Percentiles rank a stretch among this genome's conserved stretches.
These are phyloP conservation scores for Xylaria polymorpha DNA, from an alignment of 2,329 filamentous ascomycete species.

Conservation along the genomic window DNA sequence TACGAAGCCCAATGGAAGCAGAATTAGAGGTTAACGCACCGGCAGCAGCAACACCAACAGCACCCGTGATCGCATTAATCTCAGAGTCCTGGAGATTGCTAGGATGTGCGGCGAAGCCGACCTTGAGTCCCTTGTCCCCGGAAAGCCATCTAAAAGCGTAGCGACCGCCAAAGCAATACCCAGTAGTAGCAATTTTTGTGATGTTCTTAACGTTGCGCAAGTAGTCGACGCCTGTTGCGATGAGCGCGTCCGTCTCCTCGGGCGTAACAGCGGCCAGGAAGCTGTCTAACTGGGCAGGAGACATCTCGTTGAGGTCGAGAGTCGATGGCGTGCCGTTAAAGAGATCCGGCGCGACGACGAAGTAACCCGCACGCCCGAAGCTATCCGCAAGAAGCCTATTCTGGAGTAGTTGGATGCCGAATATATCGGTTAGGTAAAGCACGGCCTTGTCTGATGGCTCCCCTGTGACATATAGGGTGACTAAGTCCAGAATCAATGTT, in stretches of 20 bases:
- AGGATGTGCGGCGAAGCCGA: conserved; percentile 73
- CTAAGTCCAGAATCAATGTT: conserved; percentile 39
- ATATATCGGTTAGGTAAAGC: conserved; percentile 51
- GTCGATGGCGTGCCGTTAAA: conserved; percentile 51
- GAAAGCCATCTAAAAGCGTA: conserved; percentile 66
- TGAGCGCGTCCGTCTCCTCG: conserved; percentile 58
- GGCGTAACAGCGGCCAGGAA: conserved; percentile 55
- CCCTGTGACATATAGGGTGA: conserved; percentile 50
- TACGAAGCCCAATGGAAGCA: background rate
- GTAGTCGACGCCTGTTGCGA: conserved; percentile 59
- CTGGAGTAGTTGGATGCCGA: conserved; percentile 49
- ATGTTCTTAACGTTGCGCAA: conserved; percentile 61
- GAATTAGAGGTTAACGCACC: conserved; percentile 53
- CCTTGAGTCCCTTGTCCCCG: conserved; percentile 64
- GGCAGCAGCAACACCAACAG: conserved; percentile 71
- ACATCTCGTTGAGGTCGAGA: conserved; percentile 47
- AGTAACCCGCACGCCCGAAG: conserved; percentile 52
- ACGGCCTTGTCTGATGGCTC: conserved; percentile 46
- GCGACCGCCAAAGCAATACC: conserved; percentile 74
- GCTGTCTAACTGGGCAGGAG: conserved; percentile 41
- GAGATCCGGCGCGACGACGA: conserved; percentile 52
- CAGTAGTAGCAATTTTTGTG: conserved; percentile 65
- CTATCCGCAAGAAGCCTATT: conserved; percentile 52
- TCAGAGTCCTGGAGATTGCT: conserved; percentile 70
- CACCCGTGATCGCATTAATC: conserved; percentile 65